Conservation (phyloP, 345 rosid species). For the Arabidopsis arenosa region DNA sequence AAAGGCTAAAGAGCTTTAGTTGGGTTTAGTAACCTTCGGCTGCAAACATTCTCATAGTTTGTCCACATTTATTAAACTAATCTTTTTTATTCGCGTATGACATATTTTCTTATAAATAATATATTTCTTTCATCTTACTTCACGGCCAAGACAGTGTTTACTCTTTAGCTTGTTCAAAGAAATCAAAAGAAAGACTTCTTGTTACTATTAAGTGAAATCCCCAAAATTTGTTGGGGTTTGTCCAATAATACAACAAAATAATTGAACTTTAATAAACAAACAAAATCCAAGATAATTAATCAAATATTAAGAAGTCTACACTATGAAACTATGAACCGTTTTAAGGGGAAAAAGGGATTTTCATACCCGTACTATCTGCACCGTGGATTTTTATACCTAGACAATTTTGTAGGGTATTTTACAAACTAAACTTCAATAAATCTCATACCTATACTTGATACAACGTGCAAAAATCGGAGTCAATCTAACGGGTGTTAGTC, state of each 20-base stretch:
- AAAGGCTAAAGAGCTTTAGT: slow-evolving; percentile 40
- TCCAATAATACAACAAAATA: neutral
- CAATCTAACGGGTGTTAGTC: no score
- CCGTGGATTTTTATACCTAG: no score
- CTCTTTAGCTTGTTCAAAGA: slow-evolving; percentile 10
- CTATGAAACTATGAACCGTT: no score
- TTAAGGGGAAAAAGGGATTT: no score
- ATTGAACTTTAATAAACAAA: no score
- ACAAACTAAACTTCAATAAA: no score
- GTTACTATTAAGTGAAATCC: slow-evolving; percentile 3
- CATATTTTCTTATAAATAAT: slow-evolving; percentile 10
- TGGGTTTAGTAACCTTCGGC: slow-evolving; percentile 39
- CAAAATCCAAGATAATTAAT: no score
- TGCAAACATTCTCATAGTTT: slow-evolving; percentile 43
- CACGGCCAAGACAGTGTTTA: slow-evolving; percentile 8
- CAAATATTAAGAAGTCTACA: no score
- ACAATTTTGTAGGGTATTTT: no score
- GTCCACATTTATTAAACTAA: slow-evolving; percentile 25
- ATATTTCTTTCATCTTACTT: slow-evolving; percentile 1
- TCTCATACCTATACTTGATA: no score
- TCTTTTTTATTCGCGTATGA: slow-evolving; percentile 21
- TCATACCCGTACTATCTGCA: no score
- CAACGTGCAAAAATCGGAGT: no score
- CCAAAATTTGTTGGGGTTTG: neutral
- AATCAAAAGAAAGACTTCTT: neutral